A percentile compares a stretch with the other conserved stretches of the same genome.
phyloP scores from a whole-genome alignment of 768 basidiomycete species.

The Russula lepida region DNA sequence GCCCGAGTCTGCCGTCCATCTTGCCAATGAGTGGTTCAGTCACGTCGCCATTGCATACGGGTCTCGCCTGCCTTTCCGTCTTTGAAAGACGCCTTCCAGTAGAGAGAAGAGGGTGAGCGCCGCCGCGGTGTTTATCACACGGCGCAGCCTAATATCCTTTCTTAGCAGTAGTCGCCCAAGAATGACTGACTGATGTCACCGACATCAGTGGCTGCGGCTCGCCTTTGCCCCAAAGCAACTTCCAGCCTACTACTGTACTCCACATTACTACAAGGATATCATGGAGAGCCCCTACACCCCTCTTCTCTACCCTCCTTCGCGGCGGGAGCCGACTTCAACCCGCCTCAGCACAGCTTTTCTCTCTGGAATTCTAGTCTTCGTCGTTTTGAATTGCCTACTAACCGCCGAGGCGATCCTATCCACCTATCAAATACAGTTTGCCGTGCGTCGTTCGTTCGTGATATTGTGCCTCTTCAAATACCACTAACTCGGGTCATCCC shows the following conservation, averaged over 20 bases:
- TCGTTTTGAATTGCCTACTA: background rate
- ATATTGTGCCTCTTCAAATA: background rate
- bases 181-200: background rate
- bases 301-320: background rate
- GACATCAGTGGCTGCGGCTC: background rate
- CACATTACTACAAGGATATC: background rate
- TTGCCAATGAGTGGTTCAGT: no score
- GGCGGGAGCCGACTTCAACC: background rate
- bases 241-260: background rate
- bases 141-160: constrained; percentile 2
- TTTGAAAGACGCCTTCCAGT: background rate
- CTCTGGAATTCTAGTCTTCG: background rate
- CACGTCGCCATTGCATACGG: background rate
- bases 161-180: background rate
- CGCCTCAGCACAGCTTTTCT: background rate
- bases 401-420: background rate
- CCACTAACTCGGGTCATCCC: background rate
- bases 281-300: background rate
- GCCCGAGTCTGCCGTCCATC: no score
- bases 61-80: background rate
- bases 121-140: background rate
- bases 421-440: background rate
- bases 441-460: background rate
- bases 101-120: background rate
- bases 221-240: background rate